phyloP scores from a whole-genome alignment of 2,329 filamentous ascomycete genomes.

The Corynespora cassiicola region DNA sequence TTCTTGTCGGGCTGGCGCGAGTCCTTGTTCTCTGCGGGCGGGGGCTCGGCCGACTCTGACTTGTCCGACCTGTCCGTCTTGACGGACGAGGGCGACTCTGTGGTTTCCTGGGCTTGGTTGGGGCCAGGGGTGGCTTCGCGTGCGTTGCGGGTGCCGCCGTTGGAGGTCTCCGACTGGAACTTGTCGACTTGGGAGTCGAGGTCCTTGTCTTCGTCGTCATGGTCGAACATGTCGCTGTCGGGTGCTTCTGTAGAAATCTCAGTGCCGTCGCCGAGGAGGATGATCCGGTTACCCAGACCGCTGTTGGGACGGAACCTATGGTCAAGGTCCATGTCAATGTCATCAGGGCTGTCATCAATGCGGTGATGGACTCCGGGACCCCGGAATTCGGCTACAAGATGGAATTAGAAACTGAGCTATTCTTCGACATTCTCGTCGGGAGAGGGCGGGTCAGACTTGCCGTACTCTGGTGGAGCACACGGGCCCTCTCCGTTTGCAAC shows the following conservation, averaged over 20 bases:
- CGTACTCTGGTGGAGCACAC: slow-evolving; percentile 98
- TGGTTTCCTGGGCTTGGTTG: slow-evolving; percentile 27
- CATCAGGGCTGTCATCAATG: slow-evolving; percentile 58
- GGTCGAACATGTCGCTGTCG: slow-evolving; percentile 93
- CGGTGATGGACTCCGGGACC: slow-evolving; percentile 58
- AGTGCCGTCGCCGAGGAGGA: slow-evolving; percentile 93
- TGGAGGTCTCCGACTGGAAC: slow-evolving; percentile 44
- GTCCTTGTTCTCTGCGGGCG: slow-evolving; percentile 17
- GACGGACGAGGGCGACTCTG: slow-evolving; percentile 45
- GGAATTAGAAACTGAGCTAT: slow-evolving; percentile 45
- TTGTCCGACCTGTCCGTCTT: slow-evolving; percentile 44
- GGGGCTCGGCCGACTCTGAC: slow-evolving; percentile 9
- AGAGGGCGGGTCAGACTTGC: slow-evolving; percentile 69
- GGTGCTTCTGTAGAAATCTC: slow-evolving; percentile 88
- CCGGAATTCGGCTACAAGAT: slow-evolving; percentile 55
- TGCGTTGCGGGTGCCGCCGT: slow-evolving; percentile 21
- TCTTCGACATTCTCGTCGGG: slow-evolving; percentile 40
- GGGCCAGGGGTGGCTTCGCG: slow-evolving; percentile 36
- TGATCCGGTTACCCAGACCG: slow-evolving; percentile 74
- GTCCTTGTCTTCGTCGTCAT: slow-evolving; percentile 85
- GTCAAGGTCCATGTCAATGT: slow-evolving; percentile 78
- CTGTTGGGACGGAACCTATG: slow-evolving; percentile 73
- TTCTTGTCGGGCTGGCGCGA: slow-evolving; percentile 25
- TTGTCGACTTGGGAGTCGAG: slow-evolving; percentile 83
- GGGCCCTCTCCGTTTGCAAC: slow-evolving; percentile 97